Percentiles rank a stretch among this genome's conserved stretches.
These are phyloP conservation scores for Tolypocladium album DNA, from an alignment of 2,329 filamentous ascomycete species.

Conservation along the genomic window DNA sequence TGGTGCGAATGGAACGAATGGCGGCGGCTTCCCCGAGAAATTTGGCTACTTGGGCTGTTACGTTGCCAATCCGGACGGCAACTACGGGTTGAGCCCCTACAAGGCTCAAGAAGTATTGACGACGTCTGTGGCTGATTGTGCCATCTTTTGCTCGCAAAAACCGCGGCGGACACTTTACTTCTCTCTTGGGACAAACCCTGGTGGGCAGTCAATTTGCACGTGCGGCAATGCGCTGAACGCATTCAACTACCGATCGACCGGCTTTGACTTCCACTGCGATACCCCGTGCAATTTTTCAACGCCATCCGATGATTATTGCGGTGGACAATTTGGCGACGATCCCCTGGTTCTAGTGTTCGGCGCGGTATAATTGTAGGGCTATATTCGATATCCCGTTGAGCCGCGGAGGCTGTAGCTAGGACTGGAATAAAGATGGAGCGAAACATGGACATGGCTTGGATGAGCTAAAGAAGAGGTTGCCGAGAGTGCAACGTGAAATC, in stretches of 20 bases:
- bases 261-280: neutral
- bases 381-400: no score
- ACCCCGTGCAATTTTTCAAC: neutral
- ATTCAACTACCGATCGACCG: neutral
- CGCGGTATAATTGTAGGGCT: neutral
- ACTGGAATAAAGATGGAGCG: no score
- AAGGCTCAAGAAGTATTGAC: neutral
- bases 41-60: neutral
- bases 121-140: neutral
- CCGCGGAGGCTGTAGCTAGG: no score
- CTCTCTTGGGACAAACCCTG: neutral
- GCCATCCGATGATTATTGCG: neutral
- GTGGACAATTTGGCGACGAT: neutral
- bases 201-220: neutral
- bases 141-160: neutral
- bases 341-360: neutral
- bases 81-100: neutral
- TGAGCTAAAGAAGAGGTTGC: no score
- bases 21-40: no score
- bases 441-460: no score
- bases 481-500: no score
- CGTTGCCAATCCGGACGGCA: neutral
- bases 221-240: neutral
- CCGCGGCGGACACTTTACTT: neutral
- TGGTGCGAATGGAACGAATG: no score